Conservation (phyloP, 2,329 filamentous ascomycete genomes). For the Neonectria faginata region DNA sequence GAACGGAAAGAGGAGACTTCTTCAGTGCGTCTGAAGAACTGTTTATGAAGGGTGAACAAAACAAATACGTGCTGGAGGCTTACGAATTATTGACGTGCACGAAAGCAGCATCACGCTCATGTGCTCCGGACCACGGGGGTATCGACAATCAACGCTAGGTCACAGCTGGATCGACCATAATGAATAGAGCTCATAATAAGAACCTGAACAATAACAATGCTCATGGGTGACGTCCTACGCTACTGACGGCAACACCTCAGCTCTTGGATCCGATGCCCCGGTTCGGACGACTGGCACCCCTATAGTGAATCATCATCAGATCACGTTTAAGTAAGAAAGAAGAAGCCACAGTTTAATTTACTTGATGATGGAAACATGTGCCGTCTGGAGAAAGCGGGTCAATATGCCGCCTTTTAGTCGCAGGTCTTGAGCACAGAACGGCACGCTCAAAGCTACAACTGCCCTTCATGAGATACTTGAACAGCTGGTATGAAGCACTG, state of each 20-base stretch:
- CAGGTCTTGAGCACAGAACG: not conserved
- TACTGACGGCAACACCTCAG: not conserved
- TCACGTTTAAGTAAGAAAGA: not conserved
- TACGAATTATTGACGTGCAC: not conserved
- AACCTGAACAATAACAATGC: not conserved
- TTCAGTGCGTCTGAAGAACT: too few species aligned
- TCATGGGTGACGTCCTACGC: not conserved
- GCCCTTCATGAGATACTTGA: not conserved
- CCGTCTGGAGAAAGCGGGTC: slow-evolving; percentile 3
- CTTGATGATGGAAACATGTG: slow-evolving; percentile 19
- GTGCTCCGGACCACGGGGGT: not conserved
- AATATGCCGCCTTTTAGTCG: not conserved
- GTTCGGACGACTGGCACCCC: slow-evolving; percentile 8
- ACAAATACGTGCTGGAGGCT: not conserved
- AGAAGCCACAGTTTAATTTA: not conserved
- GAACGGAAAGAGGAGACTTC: too few species aligned
- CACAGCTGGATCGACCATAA: not conserved
- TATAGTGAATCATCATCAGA: slow-evolving; percentile 24
- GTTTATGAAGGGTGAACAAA: not conserved
- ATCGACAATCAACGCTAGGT: not conserved
- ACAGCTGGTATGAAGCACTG: too few species aligned
- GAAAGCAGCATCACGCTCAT: not conserved
- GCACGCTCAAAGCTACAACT: too few species aligned
- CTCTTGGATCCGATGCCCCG: not conserved
- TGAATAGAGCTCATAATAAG: not conserved